Conservation (phyloP, 495 filamentous ascomycete genomes). For the Sabuloglossum arenarium region DNA sequence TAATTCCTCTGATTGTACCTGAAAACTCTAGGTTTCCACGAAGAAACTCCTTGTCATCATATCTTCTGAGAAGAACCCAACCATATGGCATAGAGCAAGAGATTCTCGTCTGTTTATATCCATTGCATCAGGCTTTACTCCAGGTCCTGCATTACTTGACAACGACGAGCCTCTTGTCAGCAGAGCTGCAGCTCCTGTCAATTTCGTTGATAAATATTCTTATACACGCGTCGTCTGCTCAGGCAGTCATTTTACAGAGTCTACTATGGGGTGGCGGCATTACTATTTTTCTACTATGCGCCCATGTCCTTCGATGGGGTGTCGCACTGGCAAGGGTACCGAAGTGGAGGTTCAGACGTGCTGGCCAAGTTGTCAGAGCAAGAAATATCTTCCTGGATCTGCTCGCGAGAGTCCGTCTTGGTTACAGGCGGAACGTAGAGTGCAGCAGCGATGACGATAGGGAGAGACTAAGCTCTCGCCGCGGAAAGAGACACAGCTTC, state of each 20-base stretch:
- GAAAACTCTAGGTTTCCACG: background rate
- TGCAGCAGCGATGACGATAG: background rate
- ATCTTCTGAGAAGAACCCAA: background rate
- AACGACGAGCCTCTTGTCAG: slow-evolving; percentile 63
- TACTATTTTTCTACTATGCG: slow-evolving; percentile 48
- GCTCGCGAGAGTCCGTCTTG: slow-evolving; percentile 19
- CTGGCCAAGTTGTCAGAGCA: slow-evolving; percentile 23
- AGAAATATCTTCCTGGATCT: slow-evolving; percentile 28
- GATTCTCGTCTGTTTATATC: slow-evolving; percentile 47
- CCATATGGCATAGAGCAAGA: slow-evolving; percentile 29
- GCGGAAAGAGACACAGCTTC: background rate
- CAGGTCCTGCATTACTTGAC: slow-evolving; percentile 55
- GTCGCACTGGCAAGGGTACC: slow-evolving; percentile 74
- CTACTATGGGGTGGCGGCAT: slow-evolving; percentile 80
- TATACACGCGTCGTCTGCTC: slow-evolving; percentile 58
- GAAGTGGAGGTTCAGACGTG: slow-evolving; percentile 65
- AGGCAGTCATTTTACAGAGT: slow-evolving; percentile 60
- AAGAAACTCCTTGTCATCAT: background rate
- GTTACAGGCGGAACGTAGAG: slow-evolving; percentile 2
- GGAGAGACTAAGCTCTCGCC: background rate
- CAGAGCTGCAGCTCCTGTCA: slow-evolving; percentile 76
- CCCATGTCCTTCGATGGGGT: slow-evolving; percentile 63
- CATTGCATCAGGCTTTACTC: slow-evolving; percentile 69
- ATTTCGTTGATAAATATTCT: slow-evolving; percentile 64
- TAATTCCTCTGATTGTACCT: slow-evolving; percentile 12